Conservation (phyloP, 2,329 filamentous ascomycete genomes). For the Paecilomyces sp. region DNA sequence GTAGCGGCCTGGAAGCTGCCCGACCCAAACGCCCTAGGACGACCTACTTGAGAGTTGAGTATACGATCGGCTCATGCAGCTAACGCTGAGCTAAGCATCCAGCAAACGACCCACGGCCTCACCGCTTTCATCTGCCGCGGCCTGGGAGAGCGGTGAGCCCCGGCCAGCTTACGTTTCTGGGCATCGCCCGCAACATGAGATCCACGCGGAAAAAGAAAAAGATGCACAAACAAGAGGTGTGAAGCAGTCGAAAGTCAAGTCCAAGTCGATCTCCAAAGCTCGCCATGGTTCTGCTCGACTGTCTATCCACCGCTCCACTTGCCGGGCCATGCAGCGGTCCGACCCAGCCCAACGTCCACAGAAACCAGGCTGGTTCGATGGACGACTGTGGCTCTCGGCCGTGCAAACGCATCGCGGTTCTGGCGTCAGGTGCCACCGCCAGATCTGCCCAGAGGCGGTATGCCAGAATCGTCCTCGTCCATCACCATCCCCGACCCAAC, state of each 20-base stretch:
- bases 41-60: not conserved
- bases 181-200: not conserved
- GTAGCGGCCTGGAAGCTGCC: not conserved
- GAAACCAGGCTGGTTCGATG: slow-evolving; percentile 4
- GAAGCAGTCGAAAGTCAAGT: not conserved
- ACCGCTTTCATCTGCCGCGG: slow-evolving; percentile 10
- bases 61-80: not conserved
- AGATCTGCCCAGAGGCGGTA: not conserved
- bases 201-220: not conserved
- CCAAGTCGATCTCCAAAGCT: slow-evolving; percentile 2
- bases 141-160: slow-evolving; percentile 8
- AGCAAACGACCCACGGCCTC: slow-evolving; percentile 1
- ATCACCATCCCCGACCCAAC: not conserved
- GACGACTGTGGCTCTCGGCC: not conserved
- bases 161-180: slow-evolving; percentile 7
- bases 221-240: too few species aligned
- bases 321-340: slow-evolving; percentile 29
- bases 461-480: not conserved
- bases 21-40: not conserved
- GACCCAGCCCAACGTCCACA: slow-evolving; percentile 25
- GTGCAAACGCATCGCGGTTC: not conserved
- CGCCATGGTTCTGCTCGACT: slow-evolving; percentile 11
- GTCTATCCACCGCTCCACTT: slow-evolving; percentile 20
- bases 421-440: not conserved
- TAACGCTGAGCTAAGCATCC: not conserved